These are phyloP conservation scores for Glutinoglossum americanum DNA, from an alignment of 495 filamentous ascomycete species.

Conservation along the genomic window DNA sequence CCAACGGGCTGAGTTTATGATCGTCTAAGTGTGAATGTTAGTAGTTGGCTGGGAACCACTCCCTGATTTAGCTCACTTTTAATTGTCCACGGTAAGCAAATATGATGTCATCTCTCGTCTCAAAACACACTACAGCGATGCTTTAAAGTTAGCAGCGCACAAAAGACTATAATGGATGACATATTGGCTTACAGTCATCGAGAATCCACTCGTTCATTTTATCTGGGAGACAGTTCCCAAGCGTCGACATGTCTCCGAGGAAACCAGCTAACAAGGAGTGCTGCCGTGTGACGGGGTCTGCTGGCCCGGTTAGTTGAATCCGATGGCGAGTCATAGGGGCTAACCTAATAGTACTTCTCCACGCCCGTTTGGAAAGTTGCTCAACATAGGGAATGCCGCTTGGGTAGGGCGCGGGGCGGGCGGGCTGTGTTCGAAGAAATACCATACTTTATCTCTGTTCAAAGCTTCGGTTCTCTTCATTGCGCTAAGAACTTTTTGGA, in stretches of 20 bases:
- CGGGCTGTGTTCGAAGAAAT: conserved; percentile 35
- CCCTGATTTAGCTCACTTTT: conserved; percentile 14
- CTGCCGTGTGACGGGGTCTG: conserved; percentile 28
- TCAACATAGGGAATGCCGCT: background rate
- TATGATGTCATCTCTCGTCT: conserved; percentile 37
- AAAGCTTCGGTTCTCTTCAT: conserved; percentile 56
- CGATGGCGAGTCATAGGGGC: background rate
- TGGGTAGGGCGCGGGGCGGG: background rate
- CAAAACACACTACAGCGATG: conserved; percentile 26
- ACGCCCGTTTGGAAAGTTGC: background rate
- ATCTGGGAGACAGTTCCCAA: conserved; percentile 34
- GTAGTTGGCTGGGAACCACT: background rate
- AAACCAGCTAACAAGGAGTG: conserved; percentile 50
- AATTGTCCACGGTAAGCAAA: conserved; percentile 39
- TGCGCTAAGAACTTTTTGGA: conserved; percentile 33
- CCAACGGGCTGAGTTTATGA: background rate
- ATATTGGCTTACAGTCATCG: conserved; percentile 26
- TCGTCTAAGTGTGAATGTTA: background rate
- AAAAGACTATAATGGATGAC: background rate
- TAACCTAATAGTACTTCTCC: background rate
- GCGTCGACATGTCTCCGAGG: conserved; percentile 33
- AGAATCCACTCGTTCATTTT: conserved; percentile 57
- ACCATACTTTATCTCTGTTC: conserved; percentile 35
- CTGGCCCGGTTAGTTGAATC: background rate
- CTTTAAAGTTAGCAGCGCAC: conserved; percentile 6